A percentile compares a stretch with the other conserved stretches of the same genome.
Evolutionary conservation across 78 protist species (phyloP).

Genomic region (Pelomyxa schiedti): DNA sequence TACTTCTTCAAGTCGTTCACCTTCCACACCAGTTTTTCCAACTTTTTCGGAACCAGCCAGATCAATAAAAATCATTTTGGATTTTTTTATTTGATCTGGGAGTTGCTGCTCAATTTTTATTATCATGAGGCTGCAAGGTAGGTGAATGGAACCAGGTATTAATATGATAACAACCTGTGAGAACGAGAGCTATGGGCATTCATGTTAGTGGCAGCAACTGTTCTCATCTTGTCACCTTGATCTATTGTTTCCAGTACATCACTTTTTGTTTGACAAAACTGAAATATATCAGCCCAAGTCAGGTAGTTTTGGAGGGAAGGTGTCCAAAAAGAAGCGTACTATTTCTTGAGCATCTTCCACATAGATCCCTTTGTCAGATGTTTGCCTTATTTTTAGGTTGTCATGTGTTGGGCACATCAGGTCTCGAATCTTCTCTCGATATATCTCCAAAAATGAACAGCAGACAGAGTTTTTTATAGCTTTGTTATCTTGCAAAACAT

Average conservation of each 20-base stretch:
- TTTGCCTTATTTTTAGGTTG: neutral
- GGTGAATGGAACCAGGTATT: too few species aligned
- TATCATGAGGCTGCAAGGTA: slow-evolving; percentile 27
- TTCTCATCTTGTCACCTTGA: slow-evolving; percentile 35
- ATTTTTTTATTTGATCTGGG: slow-evolving; percentile 23
- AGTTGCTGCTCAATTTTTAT: slow-evolving; percentile 40
- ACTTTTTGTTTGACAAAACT: neutral
- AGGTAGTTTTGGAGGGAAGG: neutral
- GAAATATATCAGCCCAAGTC: neutral
- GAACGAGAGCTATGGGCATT: slow-evolving; percentile 41
- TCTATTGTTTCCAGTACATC: neutral
- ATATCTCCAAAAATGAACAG: slow-evolving; percentile 47
- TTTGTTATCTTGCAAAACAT: slow-evolving; percentile 20
- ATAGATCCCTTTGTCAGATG: neutral
- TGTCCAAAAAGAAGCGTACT: neutral
- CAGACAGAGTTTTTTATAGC: slow-evolving; percentile 25
- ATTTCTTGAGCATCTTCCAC: neutral
- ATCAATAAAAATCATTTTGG: slow-evolving; percentile 56
- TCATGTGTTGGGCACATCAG: slow-evolving; percentile 25
- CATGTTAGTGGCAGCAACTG: slow-evolving; percentile 45
- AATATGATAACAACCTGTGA: too few species aligned
- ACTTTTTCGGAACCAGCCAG: slow-evolving; percentile 62
- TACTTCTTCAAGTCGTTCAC: neutral
- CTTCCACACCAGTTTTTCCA: too few species aligned
- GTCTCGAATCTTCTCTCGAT: slow-evolving; percentile 48